phyloP scores from a whole-genome alignment of 2,329 filamentous ascomycete genomes.

The Aureobasidium vineae region DNA sequence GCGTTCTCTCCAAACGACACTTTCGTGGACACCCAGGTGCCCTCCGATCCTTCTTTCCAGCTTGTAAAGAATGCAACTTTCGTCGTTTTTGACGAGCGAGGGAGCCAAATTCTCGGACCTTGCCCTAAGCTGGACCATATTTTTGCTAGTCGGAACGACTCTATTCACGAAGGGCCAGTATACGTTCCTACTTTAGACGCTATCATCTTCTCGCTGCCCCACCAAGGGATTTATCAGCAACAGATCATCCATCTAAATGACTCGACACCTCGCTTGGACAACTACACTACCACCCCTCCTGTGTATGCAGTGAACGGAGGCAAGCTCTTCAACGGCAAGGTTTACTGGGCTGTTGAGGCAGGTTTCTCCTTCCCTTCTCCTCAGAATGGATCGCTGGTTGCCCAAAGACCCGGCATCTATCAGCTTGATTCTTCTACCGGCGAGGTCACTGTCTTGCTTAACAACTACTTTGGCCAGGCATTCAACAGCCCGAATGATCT shows the following conservation, averaged over 20 bases:
- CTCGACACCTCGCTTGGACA: conserved; percentile 42
- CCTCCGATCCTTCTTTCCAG: conserved; percentile 38
- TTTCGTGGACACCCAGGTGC: conserved; percentile 30
- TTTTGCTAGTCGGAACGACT: conserved; percentile 41
- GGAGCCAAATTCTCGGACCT: conserved; percentile 40
- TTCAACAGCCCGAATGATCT: conserved; percentile 47
- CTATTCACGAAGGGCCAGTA: conserved; percentile 47
- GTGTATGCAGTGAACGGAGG: conserved; percentile 48
- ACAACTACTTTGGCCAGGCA: conserved; percentile 51
- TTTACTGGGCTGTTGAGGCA: conserved; percentile 41
- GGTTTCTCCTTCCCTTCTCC: conserved; percentile 18
- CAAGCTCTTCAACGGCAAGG: conserved; percentile 42
- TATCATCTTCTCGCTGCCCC: conserved; percentile 43
- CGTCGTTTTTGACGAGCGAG: conserved; percentile 42
- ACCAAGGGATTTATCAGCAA: conserved; percentile 41
- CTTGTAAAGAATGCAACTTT: conserved; percentile 34
- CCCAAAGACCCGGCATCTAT: conserved; percentile 42
- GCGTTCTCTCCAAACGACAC: conserved; percentile 27
- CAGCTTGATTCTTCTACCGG: conserved; percentile 45
- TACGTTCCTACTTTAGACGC: conserved; percentile 45
- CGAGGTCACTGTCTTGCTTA: conserved; percentile 44
- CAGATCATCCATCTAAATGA: conserved; percentile 45
- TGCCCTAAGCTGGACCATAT: conserved; percentile 42
- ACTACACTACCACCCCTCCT: conserved; percentile 44
- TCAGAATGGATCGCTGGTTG: conserved; percentile 39